Base-by-base conservation (phyloP, 768 basidiomycete species). In the Termitomyces sp. region DNA sequence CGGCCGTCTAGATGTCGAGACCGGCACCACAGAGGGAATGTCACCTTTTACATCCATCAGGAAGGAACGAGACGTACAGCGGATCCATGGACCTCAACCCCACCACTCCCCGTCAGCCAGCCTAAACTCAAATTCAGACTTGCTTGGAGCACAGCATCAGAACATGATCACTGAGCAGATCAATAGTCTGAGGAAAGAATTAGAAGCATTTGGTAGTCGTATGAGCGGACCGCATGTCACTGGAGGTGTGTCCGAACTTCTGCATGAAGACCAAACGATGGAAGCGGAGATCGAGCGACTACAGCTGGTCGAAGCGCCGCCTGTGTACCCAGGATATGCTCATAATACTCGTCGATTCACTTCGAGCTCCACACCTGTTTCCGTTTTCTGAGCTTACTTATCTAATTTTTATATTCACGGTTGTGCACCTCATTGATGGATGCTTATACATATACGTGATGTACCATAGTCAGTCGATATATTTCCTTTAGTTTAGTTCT, bases 271-370 rank as follows among this genome's bases (percentile, higher is more conserved):
- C 9, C 18, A 38, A 18, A n/a, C 10, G 4, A 62, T 66, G 63
- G 61, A 58, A 12, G 57, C 44, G n/a, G 57, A 63, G 33, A 61
- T 64, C 5, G 51, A 56, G 55, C 30, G 54, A 10, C 41, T 63
- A 49, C 62, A 61, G 14, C 7, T 46, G 12, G 58, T 60, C 20
- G 64, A 63, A 28, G 57, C 63, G 6, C 63, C 63, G 10, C 66
- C 66, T 0, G 62, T 49, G n/a, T 67, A 67, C 48, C 47, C 59
- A 8, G 40, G 50, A 16, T 35, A 44, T 30, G 28, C 9, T 14
- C 36, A 23, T 51, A 10, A 43, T 41, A 35, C 18, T n/a, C 32
- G 32, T 35, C 32, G 8, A 38, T 36, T 43, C 26, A 16, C 7
- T 16, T 44, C 18, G 8, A 30, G 38, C 2, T 5, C 35, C n/a